Conservation (phyloP, 192 early-diverging fungal species). For the Coemansia sp. region DNA sequence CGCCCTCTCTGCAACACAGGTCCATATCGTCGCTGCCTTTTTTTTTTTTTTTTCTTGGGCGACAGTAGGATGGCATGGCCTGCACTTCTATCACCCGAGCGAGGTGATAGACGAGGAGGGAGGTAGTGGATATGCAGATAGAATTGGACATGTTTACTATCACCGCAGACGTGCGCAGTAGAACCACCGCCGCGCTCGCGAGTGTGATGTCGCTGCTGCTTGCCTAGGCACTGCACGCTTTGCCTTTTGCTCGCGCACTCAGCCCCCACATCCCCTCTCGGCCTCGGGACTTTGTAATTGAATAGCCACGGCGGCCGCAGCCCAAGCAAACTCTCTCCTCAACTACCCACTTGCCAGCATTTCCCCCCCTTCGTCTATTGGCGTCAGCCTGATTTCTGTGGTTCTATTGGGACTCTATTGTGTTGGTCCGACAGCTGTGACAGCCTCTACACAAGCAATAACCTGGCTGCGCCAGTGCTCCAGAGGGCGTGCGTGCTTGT, state of each 20-base stretch:
- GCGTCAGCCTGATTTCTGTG: not conserved
- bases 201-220: not conserved
- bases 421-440: not conserved
- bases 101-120: not conserved
- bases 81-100: not conserved
- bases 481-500: not conserved
- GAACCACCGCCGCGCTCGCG: not conserved
- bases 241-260: no score
- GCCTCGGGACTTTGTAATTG: not conserved
- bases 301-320: slow-evolving; percentile 2
- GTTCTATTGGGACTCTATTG: not conserved
- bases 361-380: not conserved
- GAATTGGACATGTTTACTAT: slow-evolving; percentile 24
- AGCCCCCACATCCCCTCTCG: not conserved
- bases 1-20: not conserved
- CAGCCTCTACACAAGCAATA: not conserved
- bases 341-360: not conserved
- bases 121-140: slow-evolving; percentile 14
- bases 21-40: not conserved
- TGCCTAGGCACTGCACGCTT: not conserved
- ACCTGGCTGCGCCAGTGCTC: not conserved
- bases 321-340: slow-evolving; percentile 1
- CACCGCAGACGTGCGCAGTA: slow-evolving; percentile 13
- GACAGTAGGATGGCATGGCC: not conserved
- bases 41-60: not conserved